These are phyloP conservation scores for Solanum chiquidenum DNA, from an alignment of 257 asterid genomes.

Conservation along the genomic window DNA sequence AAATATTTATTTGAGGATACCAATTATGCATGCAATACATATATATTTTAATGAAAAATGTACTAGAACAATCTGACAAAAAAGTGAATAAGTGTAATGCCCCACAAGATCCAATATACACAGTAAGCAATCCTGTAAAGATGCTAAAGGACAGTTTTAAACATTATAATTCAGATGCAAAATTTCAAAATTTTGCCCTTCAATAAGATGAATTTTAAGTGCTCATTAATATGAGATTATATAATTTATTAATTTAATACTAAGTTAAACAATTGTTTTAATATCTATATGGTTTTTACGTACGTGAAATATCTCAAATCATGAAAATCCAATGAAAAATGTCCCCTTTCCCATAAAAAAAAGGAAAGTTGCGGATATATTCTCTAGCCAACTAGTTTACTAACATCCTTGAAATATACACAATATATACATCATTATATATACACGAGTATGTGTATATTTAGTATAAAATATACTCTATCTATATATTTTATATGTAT, in stretches of 20 bases:
- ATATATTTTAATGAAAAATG: background rate
- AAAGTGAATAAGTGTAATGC: background rate
- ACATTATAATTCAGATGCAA: background rate
- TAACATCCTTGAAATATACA: background rate
- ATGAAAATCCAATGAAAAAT: background rate
- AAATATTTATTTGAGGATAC: background rate
- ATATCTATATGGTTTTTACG: background rate
- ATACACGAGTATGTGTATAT: background rate
- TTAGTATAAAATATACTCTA: background rate
- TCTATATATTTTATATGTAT: too few relatives aligned
- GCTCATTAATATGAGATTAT: background rate
- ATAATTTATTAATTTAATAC: background rate
- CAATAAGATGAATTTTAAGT: background rate
- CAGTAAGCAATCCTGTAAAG: slow-evolving; percentile 2
- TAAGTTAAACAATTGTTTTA: background rate
- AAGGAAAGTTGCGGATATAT: background rate
- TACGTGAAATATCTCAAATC: background rate
- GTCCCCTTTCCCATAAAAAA: background rate
- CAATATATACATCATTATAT: background rate
- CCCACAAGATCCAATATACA: background rate
- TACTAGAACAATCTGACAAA: background rate
- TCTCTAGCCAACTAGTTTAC: background rate
- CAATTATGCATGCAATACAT: background rate
- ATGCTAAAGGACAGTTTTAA: background rate
- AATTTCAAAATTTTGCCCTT: background rate